Conservation (phyloP, 495 filamentous ascomycete species). For the Podospora anserina region DNA sequence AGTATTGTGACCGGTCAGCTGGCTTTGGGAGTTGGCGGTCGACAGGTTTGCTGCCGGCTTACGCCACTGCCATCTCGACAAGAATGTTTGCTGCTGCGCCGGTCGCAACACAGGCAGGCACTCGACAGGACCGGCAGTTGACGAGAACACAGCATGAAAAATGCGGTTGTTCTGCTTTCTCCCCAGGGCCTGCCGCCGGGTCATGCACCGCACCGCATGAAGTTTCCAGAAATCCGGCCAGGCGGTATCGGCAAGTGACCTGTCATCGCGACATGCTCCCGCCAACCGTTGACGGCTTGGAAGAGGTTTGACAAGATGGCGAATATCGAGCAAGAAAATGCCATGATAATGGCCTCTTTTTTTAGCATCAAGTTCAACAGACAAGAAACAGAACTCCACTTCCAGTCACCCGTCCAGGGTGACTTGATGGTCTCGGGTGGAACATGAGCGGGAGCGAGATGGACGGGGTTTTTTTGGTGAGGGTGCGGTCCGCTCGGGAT, state of each 20-base stretch:
- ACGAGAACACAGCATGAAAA: constrained; percentile 18
- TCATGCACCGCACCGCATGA: constrained; percentile 9
- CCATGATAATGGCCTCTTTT: neutral
- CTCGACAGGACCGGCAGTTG: constrained; percentile 19
- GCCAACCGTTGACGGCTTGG: neutral
- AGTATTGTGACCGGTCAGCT: neutral
- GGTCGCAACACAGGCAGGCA: constrained; percentile 4
- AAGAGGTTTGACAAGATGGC: neutral
- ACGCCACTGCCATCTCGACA: constrained; percentile 1
- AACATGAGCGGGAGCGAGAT: neutral
- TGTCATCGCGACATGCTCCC: neutral
- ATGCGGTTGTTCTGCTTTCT: neutral
- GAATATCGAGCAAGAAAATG: neutral
- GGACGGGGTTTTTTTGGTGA: constrained; percentile 6
- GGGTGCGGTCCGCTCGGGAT: constrained; percentile 10
- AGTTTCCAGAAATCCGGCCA: constrained; percentile 1
- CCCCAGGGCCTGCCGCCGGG: constrained; percentile 8
- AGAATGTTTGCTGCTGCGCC: constrained; percentile 12
- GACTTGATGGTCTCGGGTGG: neutral
- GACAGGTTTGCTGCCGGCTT: neutral
- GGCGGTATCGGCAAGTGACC: constrained; percentile 3
- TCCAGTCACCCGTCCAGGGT: neutral
- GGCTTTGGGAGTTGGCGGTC: neutral
- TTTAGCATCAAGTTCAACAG: neutral
- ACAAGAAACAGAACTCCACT: neutral